A percentile compares a stretch with the other conserved stretches of the same genome.
Conservation (phyloP, 2,329 filamentous ascomycete species). For the Calycina herbarum region DNA sequence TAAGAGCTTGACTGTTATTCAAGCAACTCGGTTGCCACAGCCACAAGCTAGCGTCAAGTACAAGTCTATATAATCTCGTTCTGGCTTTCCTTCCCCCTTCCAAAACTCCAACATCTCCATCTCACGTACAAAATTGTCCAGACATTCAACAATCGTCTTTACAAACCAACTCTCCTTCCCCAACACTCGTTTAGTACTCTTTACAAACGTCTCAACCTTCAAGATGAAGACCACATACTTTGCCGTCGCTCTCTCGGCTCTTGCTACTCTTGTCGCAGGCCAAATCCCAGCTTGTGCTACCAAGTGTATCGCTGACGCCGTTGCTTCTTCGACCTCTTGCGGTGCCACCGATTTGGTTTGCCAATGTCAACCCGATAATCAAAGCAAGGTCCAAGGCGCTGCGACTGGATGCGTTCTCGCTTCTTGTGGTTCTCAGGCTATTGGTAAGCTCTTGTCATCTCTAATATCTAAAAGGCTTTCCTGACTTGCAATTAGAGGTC, state of each 20-base stretch:
- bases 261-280: slow-evolving; percentile 17
- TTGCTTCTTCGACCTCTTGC: slow-evolving; percentile 25
- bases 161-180: background rate
- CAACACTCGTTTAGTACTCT: background rate
- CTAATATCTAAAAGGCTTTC: background rate
- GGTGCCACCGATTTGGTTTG: slow-evolving; percentile 23
- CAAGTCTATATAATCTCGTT: too few species aligned
- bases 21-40: too few species aligned
- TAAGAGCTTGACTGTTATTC: too few species aligned
- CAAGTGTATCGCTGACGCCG: slow-evolving; percentile 26
- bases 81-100: too few species aligned
- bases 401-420: slow-evolving; percentile 28
- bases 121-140: too few species aligned
- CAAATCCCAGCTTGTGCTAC: slow-evolving; percentile 29
- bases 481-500: slow-evolving; percentile 12
- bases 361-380: slow-evolving; percentile 26
- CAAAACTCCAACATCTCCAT: too few species aligned
- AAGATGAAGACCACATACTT: slow-evolving; percentile 29
- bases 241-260: slow-evolving; percentile 22
- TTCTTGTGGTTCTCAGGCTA: slow-evolving; percentile 24
- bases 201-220: background rate
- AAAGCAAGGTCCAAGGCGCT: slow-evolving; percentile 22
- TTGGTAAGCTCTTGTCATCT: slow-evolving; percentile 18
- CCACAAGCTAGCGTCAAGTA: too few species aligned
- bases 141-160: too few species aligned